phyloP scores from a whole-genome alignment of 2,329 filamentous ascomycete species.

The Tolypocladium pustulatum region DNA sequence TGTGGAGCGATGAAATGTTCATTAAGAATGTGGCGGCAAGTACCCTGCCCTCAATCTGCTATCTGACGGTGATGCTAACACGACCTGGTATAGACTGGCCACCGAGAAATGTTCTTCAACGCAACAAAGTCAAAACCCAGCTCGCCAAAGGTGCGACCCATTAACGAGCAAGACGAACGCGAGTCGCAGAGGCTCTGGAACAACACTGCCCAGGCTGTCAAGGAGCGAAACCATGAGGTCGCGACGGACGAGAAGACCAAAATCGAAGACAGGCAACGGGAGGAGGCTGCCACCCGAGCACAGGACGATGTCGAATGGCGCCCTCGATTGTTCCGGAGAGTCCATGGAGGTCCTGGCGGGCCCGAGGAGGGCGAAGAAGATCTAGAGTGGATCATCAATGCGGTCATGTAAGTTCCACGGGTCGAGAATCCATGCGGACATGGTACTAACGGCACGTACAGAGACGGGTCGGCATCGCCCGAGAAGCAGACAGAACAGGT shows the following conservation, averaged over 20 bases:
- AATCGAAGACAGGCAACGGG: constrained; percentile 85
- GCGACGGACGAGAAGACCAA: constrained; percentile 95
- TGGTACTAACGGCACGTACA: constrained; percentile 10
- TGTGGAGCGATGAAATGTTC: constrained; percentile 93
- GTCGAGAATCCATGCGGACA: too few relatives aligned
- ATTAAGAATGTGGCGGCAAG: constrained; percentile 72
- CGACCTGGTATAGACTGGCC: constrained; percentile 59
- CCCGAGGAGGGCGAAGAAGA: constrained; percentile 75
- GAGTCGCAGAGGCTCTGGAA: constrained; percentile 87
- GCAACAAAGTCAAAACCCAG: constrained; percentile 69
- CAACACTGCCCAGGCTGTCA: constrained; percentile 71
- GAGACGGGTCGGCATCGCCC: constrained; percentile 38
- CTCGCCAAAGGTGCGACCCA: constrained; percentile 60
- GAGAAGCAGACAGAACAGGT: constrained; percentile 72
- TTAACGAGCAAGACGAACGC: constrained; percentile 78
- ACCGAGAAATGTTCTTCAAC: constrained; percentile 84
- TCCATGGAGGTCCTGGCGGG: constrained; percentile 59
- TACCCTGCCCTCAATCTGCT: background rate
- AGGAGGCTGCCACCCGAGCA: constrained; percentile 71
- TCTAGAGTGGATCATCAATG: constrained; percentile 90
- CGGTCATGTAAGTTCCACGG: constrained; percentile 55
- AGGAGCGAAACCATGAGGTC: constrained; percentile 72
- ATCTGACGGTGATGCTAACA: background rate
- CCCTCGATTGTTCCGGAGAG: constrained; percentile 71
- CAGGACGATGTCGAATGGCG: constrained; percentile 80